Percentiles rank a stretch among this genome's conserved stretches.
These are phyloP conservation scores for Xylariaceae sp. DNA, from an alignment of 2,329 filamentous ascomycete species.

Conservation along the genomic window DNA sequence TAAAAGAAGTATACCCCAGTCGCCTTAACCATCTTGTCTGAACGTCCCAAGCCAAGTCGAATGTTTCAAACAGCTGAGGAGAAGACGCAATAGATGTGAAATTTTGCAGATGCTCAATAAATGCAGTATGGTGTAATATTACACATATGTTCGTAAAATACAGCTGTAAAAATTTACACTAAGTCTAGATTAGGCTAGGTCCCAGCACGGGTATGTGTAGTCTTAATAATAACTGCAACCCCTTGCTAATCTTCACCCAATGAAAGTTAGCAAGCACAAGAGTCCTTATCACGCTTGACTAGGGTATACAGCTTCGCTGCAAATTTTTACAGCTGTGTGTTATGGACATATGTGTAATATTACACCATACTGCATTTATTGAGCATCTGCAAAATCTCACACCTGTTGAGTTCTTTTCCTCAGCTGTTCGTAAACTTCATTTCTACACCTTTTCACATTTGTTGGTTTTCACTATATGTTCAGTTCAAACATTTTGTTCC, in stretches of 20 bases:
- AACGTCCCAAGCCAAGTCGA: no score
- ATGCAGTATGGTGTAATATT: not conserved
- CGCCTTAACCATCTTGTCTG: no score
- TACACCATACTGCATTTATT: not conserved
- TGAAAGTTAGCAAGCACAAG: no score
- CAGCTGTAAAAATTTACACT: not conserved
- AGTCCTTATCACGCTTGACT: no score
- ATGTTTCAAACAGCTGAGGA: not conserved
- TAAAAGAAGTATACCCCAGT: no score
- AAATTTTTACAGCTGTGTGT: not conserved
- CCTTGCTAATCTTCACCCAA: no score
- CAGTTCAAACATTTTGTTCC: not conserved
- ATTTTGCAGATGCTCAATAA: not conserved
- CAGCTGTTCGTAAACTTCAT: not conserved
- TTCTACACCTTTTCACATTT: not conserved
- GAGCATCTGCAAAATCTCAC: not conserved
- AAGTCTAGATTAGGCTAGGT: no score
- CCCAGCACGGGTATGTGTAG: no score
- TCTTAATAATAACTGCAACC: no score
- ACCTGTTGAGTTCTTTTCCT: not conserved
- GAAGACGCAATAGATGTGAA: not conserved
- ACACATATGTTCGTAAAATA: not conserved
- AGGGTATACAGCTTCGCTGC: no score
- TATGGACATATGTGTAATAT: not conserved
- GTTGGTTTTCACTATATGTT: not conserved